Base-by-base conservation (phyloP, 1,139 yeast species). In the Suhomyces atakaporum region DNA sequence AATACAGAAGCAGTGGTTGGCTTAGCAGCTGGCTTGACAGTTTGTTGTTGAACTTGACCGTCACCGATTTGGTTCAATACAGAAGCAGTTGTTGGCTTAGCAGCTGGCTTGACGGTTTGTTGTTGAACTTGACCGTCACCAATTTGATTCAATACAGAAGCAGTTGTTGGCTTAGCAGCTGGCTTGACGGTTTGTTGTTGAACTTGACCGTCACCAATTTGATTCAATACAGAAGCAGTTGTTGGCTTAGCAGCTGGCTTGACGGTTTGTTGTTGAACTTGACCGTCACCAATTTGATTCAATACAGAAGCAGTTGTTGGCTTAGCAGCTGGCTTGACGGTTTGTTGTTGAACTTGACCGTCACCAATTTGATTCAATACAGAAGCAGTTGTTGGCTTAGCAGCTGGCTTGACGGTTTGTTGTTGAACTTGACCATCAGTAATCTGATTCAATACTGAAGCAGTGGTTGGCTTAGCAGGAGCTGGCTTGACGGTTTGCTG, bases 191-290 rank as follows among this genome's bases (percentile, higher is more conserved):
- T 27, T 56, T 42, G 59, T 39, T 72, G 66, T 53, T 71, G 84
- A 49, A 77, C 64, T 66, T 79, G 84, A 40, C 75, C 76, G 41
- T 66, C 73, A 40, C 55, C 54, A 42, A 69, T 60, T 55, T 62
- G 49, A 69, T 53, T 52, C 51, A 65, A 45, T 27, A 64, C 57
- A 11, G 61, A 58, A 28, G 59, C 44, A 34, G n/a, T n/a, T n/a
- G 63, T 56, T 25, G 70, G 62, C 39, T 58, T 53, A 26, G 71
- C 69, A 26, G 20, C 20, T 18, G 20, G 62, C 59, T n/a, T n/a
- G 27, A 57, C 42, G 25, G 62, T 58, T 36, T 68, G 62, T 31
- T 69, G 62, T 47, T 68, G 72, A 42, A 64, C 48, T 49, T 70
- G 73, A 32, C 74, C 73, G 34, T 64, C 68, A 30, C 57, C 56